These are phyloP conservation scores for Tausonia pullulans DNA, from an alignment of 1,284 basidiomycete genomes.

Conservation along the genomic window DNA sequence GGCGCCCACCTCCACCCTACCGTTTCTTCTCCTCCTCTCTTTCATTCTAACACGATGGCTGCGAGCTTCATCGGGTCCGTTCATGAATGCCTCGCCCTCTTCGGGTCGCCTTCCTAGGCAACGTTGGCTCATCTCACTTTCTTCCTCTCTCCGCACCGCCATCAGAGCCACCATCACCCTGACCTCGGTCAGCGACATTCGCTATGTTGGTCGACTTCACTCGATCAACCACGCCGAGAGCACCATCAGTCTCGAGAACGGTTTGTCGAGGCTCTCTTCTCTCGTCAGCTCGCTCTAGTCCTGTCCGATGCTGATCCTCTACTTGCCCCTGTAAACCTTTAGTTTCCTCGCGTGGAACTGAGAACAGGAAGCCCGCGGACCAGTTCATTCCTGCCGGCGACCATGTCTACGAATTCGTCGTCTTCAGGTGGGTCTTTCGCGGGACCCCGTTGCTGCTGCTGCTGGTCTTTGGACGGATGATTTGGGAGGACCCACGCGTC, in stretches of 20 bases:
- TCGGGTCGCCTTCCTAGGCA: too few relatives aligned
- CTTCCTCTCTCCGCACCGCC: neutral
- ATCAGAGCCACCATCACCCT: constrained; percentile 15
- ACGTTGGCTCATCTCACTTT: neutral
- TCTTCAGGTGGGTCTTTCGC: constrained; percentile 11
- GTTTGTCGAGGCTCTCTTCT: neutral
- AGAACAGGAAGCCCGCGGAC: constrained; percentile 13
- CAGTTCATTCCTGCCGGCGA: constrained; percentile 16
- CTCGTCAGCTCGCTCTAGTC: neutral
- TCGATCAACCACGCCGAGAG: constrained; percentile 16
- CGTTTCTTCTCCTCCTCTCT: neutral
- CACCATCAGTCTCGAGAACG: constrained; percentile 16
- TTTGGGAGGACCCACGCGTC: too few relatives aligned
- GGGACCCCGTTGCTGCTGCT: too few relatives aligned
- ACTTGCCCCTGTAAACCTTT: neutral
- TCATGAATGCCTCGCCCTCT: neutral
- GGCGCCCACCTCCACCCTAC: neutral
- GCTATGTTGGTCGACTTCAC: constrained; percentile 16
- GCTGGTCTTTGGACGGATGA: neutral
- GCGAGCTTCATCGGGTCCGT: constrained; percentile 8
- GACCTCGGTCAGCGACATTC: constrained; percentile 15
- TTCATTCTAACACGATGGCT: neutral
- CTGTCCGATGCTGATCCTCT: neutral
- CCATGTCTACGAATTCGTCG: constrained; percentile 17
- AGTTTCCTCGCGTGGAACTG: constrained; percentile 16